phyloP scores from a whole-genome alignment of 2,329 filamentous ascomycete genomes.

The Alternaria postmessia region DNA sequence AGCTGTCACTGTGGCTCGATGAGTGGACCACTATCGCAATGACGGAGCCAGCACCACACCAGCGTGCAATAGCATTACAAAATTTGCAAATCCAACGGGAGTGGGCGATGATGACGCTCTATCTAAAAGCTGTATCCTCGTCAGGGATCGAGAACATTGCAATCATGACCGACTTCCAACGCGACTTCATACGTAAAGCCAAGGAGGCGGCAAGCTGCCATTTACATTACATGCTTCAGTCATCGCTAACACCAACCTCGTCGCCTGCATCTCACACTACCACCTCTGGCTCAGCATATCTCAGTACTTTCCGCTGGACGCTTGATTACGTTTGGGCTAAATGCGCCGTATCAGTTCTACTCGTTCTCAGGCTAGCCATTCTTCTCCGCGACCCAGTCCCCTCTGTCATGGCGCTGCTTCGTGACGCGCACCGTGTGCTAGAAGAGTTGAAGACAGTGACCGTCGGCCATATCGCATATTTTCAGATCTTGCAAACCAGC shows the following conservation, averaged over 20 bases:
- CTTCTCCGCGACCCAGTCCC: constrained; percentile 56
- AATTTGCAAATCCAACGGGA: constrained; percentile 62
- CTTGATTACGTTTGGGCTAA: constrained; percentile 69
- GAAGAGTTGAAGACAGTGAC: constrained; percentile 54
- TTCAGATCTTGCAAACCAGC: constrained; percentile 59
- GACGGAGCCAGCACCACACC: constrained; percentile 18
- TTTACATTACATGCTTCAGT: constrained; percentile 56
- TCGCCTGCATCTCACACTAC: constrained; percentile 25
- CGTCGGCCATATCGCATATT: constrained; percentile 57
- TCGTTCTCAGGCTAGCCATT: constrained; percentile 62
- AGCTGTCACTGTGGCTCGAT: constrained; percentile 53
- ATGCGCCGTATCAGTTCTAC: constrained; percentile 64
- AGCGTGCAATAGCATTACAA: constrained; percentile 42
- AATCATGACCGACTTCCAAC: constrained; percentile 60
- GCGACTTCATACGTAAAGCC: constrained; percentile 58
- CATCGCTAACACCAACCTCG: constrained; percentile 24
- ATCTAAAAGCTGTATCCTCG: constrained; percentile 60
- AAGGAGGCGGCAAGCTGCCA: constrained; percentile 62
- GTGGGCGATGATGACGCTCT: constrained; percentile 63
- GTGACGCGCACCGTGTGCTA: constrained; percentile 55
- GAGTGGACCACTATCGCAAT: constrained; percentile 45
- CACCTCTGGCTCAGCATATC: constrained; percentile 47
- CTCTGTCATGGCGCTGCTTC: constrained; percentile 53
- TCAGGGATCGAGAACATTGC: constrained; percentile 61
- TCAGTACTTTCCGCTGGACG: constrained; percentile 61